These are phyloP conservation scores for Rhizophagus prolifer DNA, from an alignment of 192 early-diverging fungal species.

Conservation along the genomic window DNA sequence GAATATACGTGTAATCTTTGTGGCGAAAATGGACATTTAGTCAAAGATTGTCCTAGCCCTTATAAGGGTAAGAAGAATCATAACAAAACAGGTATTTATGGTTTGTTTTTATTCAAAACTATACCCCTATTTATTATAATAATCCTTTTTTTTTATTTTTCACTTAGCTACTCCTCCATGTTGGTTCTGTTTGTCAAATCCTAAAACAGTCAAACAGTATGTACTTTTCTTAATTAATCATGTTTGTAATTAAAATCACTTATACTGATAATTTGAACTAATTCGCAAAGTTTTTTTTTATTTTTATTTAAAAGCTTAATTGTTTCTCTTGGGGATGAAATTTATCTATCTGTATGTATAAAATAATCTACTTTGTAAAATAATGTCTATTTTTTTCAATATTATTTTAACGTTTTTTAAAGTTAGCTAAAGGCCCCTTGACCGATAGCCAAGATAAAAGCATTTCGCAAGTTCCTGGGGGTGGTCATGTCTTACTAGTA, in stretches of 20 bases:
- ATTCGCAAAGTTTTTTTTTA: background rate
- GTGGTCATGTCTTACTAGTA: conserved; percentile 76
- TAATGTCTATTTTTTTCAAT: background rate
- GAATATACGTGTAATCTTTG: conserved; percentile 65
- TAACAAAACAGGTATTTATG: background rate
- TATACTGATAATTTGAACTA: background rate
- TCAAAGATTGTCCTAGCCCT: conserved; percentile 58
- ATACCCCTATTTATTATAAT: background rate
- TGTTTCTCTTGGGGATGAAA: conserved; percentile 74
- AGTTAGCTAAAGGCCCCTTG: conserved; percentile 85
- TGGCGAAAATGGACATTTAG: conserved; percentile 62
- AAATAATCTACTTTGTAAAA: background rate
- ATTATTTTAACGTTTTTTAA: background rate
- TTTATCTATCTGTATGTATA: conserved; percentile 64
- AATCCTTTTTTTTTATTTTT: conserved; percentile 9
- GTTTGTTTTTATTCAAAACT: background rate
- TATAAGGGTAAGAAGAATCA: background rate
- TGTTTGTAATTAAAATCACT: too few species aligned
- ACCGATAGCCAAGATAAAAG: conserved; percentile 39
- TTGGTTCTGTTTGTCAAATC: conserved; percentile 97
- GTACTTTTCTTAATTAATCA: background rate
- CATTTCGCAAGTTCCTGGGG: conserved; percentile 59
- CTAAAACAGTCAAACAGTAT: conserved; percentile 80
- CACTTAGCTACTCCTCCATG: conserved; percentile 53
- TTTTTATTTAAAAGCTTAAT: conserved; percentile 55